phyloP scores from a whole-genome alignment of 2,329 filamentous ascomycete species.

The Whalleya microplaca region DNA sequence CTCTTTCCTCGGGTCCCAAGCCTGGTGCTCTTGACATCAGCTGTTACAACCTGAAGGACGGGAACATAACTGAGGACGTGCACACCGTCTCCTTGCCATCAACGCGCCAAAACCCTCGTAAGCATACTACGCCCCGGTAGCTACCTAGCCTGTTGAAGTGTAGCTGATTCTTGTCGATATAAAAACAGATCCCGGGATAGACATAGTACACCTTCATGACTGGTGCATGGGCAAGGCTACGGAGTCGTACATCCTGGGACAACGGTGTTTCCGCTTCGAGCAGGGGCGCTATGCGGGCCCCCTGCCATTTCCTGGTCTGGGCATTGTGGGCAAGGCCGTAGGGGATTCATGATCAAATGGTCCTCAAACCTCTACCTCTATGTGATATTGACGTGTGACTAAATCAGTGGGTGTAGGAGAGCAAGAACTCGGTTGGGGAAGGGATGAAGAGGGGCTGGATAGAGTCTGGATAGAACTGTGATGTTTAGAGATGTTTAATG shows the following conservation, averaged over 20 bases:
- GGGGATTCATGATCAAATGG: too few relatives aligned
- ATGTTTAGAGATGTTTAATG: too few relatives aligned
- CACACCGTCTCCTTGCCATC: slow-evolving; percentile 12
- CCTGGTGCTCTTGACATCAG: slow-evolving; percentile 21
- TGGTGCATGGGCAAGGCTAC: slow-evolving; percentile 18
- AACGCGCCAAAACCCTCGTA: slow-evolving; percentile 16
- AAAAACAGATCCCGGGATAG: slow-evolving; percentile 14
- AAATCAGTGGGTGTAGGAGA: too few relatives aligned
- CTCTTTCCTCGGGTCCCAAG: slow-evolving; percentile 16
- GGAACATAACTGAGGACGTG: slow-evolving; percentile 14
- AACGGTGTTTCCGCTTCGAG: slow-evolving; percentile 25
- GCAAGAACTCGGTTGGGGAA: too few relatives aligned
- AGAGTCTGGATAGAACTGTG: too few relatives aligned
- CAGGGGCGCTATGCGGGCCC: slow-evolving; percentile 18
- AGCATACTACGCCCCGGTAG: background rate
- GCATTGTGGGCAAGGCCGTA: slow-evolving; percentile 11
- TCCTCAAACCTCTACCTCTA: too few relatives aligned
- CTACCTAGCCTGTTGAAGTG: too few relatives aligned
- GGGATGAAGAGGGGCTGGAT: too few relatives aligned
- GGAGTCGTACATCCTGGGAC: slow-evolving; percentile 11
- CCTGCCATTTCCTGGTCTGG: slow-evolving; percentile 19
- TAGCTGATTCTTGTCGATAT: background rate
- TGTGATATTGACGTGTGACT: too few relatives aligned
- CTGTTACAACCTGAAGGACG: slow-evolving; percentile 21
- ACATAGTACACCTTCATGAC: slow-evolving; percentile 23